These are phyloP conservation scores for Pontederia crassipes DNA, from an alignment of 176 grass and related monocot genomes.

Conservation along the genomic window DNA sequence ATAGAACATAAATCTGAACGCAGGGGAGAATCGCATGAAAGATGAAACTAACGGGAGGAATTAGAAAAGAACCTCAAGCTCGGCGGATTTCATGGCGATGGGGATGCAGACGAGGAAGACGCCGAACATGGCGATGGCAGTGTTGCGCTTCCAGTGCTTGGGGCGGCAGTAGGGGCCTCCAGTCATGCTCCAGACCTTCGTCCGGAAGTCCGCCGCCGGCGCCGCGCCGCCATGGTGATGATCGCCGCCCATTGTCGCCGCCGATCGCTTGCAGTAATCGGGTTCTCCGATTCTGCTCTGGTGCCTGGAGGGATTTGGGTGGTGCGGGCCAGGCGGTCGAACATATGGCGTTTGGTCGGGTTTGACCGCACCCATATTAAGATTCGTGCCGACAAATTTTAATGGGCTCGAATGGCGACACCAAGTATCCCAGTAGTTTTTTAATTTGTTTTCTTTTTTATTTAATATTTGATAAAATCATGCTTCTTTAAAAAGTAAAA, in stretches of 20 bases:
- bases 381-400: no score
- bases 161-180: constrained; percentile 96
- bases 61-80: constrained; percentile 54
- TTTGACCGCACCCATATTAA: no score
- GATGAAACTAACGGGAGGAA: background rate
- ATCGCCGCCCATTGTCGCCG: constrained; percentile 19
- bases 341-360: no score
- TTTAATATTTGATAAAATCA: no score
- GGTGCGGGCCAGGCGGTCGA: no score
- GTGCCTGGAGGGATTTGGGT: background rate
- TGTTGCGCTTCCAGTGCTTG: constrained; percentile 95
- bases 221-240: constrained; percentile 33
- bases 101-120: constrained; percentile 86
- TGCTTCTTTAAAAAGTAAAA: no score
- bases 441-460: no score
- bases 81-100: constrained; percentile 87
- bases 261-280: background rate
- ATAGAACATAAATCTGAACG: no score
- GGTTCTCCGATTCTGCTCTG: background rate
- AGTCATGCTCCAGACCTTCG: constrained; percentile 98
- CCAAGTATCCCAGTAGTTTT: no score
- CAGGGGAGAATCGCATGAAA: background rate
- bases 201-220: constrained; percentile 57
- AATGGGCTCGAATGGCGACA: no score
- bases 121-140: constrained; percentile 84